Conservation (phyloP, 139 green algal species). For the Raphidocelis subcapitata region DNA sequence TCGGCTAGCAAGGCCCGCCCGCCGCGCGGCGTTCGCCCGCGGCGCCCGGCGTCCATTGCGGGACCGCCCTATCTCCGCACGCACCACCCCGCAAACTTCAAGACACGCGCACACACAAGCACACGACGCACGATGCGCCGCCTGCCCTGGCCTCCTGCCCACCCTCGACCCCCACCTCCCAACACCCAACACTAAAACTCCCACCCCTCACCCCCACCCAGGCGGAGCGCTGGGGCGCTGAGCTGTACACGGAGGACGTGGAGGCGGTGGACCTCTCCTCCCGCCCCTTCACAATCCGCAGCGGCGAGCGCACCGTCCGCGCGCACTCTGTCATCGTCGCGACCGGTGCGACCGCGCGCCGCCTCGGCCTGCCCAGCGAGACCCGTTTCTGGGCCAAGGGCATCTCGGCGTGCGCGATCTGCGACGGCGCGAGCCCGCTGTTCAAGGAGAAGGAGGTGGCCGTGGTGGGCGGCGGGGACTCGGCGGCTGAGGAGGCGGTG, state of each 20-base stretch:
- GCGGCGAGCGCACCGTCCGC: slow-evolving; percentile 61
- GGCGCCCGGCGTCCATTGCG: too few species aligned
- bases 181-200: too few species aligned
- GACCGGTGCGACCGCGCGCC: slow-evolving; percentile 91
- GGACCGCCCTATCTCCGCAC: too few species aligned
- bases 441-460: slow-evolving; percentile 89
- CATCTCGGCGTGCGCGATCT: slow-evolving; percentile 97
- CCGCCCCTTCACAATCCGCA: slow-evolving; percentile 79
- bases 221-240: slow-evolving; percentile 93
- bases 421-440: slow-evolving; percentile 84
- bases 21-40: too few species aligned
- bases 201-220: too few species aligned
- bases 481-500: slow-evolving; percentile 92
- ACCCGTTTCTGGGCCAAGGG: slow-evolving; percentile 87
- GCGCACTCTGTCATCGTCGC: slow-evolving; percentile 93
- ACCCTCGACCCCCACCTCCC: too few species aligned
- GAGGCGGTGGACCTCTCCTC: slow-evolving; percentile 78
- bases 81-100: too few species aligned
- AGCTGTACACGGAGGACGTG: slow-evolving; percentile 93
- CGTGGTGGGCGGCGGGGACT: slow-evolving; percentile 97
- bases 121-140: too few species aligned
- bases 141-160: too few species aligned
- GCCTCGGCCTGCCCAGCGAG: slow-evolving; percentile 87
- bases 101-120: too few species aligned
- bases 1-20: too few species aligned